A percentile compares a stretch with the other conserved stretches of the same genome.
Conservation (phyloP, 306 rosid species). For the Erythrophleum fordii region DNA sequence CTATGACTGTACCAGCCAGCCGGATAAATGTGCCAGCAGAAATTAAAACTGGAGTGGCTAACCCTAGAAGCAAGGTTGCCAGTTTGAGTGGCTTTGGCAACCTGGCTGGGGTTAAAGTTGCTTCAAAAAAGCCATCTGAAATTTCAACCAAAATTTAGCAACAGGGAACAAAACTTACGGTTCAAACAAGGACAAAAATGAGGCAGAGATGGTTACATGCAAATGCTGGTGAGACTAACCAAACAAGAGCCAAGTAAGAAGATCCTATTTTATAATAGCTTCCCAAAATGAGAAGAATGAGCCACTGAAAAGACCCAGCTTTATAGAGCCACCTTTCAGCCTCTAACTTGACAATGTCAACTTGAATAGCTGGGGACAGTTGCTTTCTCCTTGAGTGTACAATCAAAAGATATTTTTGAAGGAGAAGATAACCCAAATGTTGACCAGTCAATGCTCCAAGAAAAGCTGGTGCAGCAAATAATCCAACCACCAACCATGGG, state of each 20-base stretch:
- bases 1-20: slow-evolving; percentile 67
- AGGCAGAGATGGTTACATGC: slow-evolving; percentile 67
- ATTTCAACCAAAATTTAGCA: slow-evolving; percentile 42
- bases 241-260: slow-evolving; percentile 89
- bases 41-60: slow-evolving; percentile 69
- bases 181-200: slow-evolving; percentile 41
- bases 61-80: slow-evolving; percentile 78
- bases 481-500: slow-evolving; percentile 88
- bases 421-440: slow-evolving; percentile 79
- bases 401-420: slow-evolving; percentile 60
- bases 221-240: slow-evolving; percentile 94
- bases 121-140: slow-evolving; percentile 95
- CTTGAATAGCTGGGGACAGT: slow-evolving; percentile 54
- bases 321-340: slow-evolving; percentile 99
- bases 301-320: slow-evolving; percentile 96
- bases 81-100: slow-evolving; percentile 91
- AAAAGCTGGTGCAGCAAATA: slow-evolving; percentile 90
- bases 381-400: slow-evolving; percentile 60
- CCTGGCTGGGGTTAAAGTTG: slow-evolving; percentile 79
- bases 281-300: slow-evolving; percentile 79
- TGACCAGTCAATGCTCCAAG: slow-evolving; percentile 91
- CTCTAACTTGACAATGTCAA: slow-evolving; percentile 69
- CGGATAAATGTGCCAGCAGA: slow-evolving; percentile 80
- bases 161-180: slow-evolving; percentile 3
- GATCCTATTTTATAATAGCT: slow-evolving; percentile 81